Evolutionary conservation across 176 grass and related monocot genomes (phyloP).

Genomic region (Typha latifolia): DNA sequence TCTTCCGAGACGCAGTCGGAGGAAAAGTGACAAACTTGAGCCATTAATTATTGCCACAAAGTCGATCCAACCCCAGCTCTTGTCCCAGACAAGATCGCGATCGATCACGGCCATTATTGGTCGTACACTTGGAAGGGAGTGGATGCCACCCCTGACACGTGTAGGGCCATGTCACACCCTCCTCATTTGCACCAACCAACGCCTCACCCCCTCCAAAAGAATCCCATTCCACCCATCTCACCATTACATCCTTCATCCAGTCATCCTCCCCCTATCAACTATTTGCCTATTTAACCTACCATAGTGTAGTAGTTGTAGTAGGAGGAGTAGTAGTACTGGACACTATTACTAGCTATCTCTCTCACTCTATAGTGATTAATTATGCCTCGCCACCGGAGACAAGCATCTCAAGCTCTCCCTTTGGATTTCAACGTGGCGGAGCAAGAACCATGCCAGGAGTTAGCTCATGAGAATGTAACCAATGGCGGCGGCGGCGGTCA

Average conservation of each 20-base stretch:
- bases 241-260: too few species aligned
- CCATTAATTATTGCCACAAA: not conserved
- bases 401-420: conserved; percentile 6
- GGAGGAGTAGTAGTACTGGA: too few species aligned
- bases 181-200: not conserved
- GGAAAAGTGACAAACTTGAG: not conserved
- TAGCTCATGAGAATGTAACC: not conserved
- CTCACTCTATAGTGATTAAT: not conserved
- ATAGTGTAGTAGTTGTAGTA: too few species aligned
- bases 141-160: not conserved
- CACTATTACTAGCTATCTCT: not conserved
- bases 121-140: not conserved
- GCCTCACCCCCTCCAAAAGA: not conserved
- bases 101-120: not conserved
- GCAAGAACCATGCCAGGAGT: not conserved
- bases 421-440: not conserved
- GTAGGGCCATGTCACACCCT: not conserved
- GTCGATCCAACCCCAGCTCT: not conserved
- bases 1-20: not conserved
- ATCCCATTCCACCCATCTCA: too few species aligned
- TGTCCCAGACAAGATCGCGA: not conserved
- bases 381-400: conserved; percentile 12
- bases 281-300: too few species aligned
- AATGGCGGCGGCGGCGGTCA: not conserved
- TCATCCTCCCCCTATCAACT: not conserved